Evolutionary conservation across 345 rosid genomes (phyloP).

Genomic region (Pseudoturritis turrita): DNA sequence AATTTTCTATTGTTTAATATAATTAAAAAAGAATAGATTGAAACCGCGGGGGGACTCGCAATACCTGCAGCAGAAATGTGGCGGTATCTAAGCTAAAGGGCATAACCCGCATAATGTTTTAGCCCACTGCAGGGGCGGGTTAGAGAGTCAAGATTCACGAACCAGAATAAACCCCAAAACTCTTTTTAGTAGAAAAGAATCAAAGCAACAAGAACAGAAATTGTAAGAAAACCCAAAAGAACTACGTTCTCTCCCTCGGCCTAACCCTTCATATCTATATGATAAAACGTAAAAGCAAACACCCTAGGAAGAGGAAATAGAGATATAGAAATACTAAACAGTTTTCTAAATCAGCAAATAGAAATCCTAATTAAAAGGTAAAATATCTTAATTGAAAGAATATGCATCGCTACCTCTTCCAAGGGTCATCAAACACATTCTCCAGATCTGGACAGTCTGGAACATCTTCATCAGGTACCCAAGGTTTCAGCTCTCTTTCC

Average conservation of each 20-base stretch:
- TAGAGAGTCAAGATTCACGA: too few species aligned
- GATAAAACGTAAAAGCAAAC: too few species aligned
- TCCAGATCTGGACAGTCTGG: conserved; percentile 72
- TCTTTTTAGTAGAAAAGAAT: background rate
- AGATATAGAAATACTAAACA: background rate
- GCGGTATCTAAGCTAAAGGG: too few species aligned
- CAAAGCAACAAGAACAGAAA: background rate
- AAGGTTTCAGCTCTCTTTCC: conserved; percentile 81
- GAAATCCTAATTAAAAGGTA: background rate
- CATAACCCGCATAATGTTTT: background rate
- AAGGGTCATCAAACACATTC: conserved; percentile 60
- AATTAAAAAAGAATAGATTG: too few species aligned
- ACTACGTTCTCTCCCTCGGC: background rate
- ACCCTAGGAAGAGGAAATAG: too few species aligned
- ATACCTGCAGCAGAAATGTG: too few species aligned
- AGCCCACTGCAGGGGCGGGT: too few species aligned
- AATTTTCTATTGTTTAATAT: too few species aligned
- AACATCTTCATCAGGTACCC: conserved; percentile 86
- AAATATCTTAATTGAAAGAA: conserved; percentile 3
- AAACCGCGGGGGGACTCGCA: too few species aligned
- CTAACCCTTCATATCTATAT: too few species aligned
- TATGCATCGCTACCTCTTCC: conserved; percentile 57
- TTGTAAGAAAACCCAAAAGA: background rate
- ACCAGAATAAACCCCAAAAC: background rate
- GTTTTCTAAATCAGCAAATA: background rate